phyloP scores from a whole-genome alignment of 1,284 basidiomycete species.

The Boletus semigastroideus region DNA sequence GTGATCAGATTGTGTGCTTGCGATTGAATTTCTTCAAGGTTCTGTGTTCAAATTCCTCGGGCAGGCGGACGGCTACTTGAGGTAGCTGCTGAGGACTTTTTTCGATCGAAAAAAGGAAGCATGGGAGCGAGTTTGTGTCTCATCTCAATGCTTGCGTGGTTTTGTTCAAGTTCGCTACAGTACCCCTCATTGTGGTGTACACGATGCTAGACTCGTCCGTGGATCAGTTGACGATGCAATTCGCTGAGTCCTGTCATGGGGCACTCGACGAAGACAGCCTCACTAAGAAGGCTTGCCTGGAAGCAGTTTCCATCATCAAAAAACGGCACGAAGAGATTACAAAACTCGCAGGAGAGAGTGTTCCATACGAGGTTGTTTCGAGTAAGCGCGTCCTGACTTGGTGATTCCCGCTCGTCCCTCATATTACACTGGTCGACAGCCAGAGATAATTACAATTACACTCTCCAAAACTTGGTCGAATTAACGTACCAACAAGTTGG shows the following conservation, averaged over 20 bases:
- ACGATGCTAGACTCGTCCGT: not conserved
- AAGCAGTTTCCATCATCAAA: not conserved
- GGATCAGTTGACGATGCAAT: not conserved
- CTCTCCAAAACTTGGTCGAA: not conserved
- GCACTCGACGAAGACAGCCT: not conserved
- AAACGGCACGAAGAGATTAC: not conserved
- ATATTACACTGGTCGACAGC: not conserved
- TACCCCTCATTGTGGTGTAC: constrained; percentile 1
- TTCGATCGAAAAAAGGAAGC: not conserved
- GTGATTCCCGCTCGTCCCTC: not conserved
- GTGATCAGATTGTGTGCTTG: not conserved
- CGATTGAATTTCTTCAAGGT: not conserved
- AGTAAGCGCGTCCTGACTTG: not conserved
- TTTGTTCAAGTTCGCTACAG: not conserved
- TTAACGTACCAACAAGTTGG: not conserved
- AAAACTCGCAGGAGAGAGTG: not conserved
- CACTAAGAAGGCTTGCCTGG: not conserved
- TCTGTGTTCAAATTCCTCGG: not conserved
- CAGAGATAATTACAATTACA: not conserved
- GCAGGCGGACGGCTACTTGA: not conserved
- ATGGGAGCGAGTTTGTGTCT: constrained; percentile 1
- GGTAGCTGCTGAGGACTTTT: constrained; percentile 1
- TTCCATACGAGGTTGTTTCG: not conserved
- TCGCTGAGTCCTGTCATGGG: not conserved
- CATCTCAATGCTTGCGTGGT: not conserved